Evolutionary conservation across 805 yeast genomes (phyloP), one percentile per base, ranked within the genome.

Genomic region (Saccharomycopsis sp.): DNA sequence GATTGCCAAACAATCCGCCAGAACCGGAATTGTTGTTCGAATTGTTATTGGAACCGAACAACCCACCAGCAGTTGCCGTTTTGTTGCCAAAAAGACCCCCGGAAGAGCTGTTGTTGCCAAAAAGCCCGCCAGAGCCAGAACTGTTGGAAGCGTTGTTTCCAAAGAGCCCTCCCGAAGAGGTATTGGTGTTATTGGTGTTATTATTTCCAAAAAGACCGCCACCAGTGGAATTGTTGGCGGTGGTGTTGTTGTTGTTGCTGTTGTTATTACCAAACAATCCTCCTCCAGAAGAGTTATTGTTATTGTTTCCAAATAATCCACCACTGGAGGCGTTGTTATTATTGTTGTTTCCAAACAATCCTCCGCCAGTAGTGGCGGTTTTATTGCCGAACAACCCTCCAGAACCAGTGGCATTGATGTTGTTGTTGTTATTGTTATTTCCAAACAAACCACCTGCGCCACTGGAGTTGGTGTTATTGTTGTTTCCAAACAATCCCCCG

Each of bases 401-500:
- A 56, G 57, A n/a, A 2, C 38, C 52, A 38, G 58, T 22, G 19
- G 59, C 41, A 63, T 53, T 53, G 57, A 55, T 61, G 38, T 58
- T 59, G 55, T 19, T 65, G 50, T 63, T 55, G 25, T 62, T 63
- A 49, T 63, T 63, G 51, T 55, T 62, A 57, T 47, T 61, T 1
- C 74, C 74, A 61, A 72, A 70, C 23, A 69, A 59, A 14, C 73
- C 72, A 22, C 69, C 69, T 5, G 38, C 5, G 23, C 66, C 54
- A 14, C 55, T 47, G 55, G 59, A 19, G 41, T 44, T 52, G 55
- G 55, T 55, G 58, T 68, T 72, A 47, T 63, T 69, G 22, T 72
- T 60, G 56, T 73, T 65, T 42, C 82, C 83, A 71, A 80, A 75
- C 19, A 74, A 64, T 1, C 75, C 71, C 29, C 67, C 70, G 24